These are phyloP conservation scores for Nannochloris sp. DNA, from an alignment of 139 green algal genomes.

Conservation along the genomic window DNA sequence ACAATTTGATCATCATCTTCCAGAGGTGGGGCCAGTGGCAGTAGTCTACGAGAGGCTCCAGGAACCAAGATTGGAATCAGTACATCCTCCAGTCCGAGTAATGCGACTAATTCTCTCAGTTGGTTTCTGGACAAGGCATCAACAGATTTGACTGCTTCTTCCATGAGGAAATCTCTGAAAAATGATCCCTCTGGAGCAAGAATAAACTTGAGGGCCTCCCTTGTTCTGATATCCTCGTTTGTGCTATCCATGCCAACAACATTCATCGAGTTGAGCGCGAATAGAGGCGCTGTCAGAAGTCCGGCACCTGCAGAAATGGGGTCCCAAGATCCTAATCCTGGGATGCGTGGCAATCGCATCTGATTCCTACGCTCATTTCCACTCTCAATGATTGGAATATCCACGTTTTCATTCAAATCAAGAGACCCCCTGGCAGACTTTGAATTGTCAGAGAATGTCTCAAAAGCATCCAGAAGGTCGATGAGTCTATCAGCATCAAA, in stretches of 20 bases:
- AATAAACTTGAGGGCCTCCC: conserved; percentile 67
- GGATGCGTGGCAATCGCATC: not conserved
- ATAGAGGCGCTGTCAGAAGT: conserved; percentile 10
- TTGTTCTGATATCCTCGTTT: conserved; percentile 13
- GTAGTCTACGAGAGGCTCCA: conserved; percentile 20
- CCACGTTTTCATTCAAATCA: conserved; percentile 21
- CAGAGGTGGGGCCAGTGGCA: conserved; percentile 54
- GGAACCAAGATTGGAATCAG: conserved; percentile 37
- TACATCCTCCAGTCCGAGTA: conserved; percentile 28
- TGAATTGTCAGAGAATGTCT: conserved; percentile 68
- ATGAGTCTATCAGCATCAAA: conserved; percentile 87
- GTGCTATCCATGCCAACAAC: not conserved
- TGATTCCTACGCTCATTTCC: not conserved
- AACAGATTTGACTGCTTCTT: conserved; percentile 90
- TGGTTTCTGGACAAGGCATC: conserved; percentile 83
- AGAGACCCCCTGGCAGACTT: conserved; percentile 45
- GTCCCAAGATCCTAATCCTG: not conserved
- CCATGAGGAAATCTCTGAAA: conserved; percentile 91
- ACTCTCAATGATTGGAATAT: not conserved
- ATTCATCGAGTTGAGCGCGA: conserved; percentile 1
- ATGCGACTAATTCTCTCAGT: conserved; percentile 32
- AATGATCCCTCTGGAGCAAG: conserved; percentile 69
- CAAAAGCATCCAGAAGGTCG: conserved; percentile 91
- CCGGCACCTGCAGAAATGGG: not conserved
- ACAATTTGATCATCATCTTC: conserved; percentile 45